Conservation (phyloP, 2,329 filamentous ascomycete genomes). For the Cytospora mali region DNA sequence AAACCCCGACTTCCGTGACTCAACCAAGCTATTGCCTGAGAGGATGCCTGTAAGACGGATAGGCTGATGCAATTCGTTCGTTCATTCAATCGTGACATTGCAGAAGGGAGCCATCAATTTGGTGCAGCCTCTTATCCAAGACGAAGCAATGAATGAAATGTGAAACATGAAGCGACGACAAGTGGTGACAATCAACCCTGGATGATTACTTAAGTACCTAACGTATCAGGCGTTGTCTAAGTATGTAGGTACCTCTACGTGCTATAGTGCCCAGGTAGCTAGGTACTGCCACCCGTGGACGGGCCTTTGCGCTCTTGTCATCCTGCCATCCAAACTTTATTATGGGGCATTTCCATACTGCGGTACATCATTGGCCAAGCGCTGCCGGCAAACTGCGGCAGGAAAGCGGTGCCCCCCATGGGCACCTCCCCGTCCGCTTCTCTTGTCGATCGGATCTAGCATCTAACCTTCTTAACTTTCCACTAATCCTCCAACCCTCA, state of each 20-base stretch:
- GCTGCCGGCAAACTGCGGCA: constrained; percentile 9
- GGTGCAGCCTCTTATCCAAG: no score
- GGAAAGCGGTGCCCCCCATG: constrained; percentile 11
- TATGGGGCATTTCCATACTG: background rate
- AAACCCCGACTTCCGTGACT: background rate
- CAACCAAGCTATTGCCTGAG: background rate
- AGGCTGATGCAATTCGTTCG: background rate
- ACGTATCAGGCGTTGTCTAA: no score
- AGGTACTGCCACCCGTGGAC: background rate
- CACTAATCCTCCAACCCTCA: background rate
- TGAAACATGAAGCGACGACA: no score
- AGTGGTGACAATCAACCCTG: no score
- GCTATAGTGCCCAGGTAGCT: background rate
- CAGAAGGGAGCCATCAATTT: no score
- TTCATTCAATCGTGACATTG: no score
- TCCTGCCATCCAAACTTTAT: constrained; percentile 17
- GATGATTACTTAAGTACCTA: no score
- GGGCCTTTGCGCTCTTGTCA: background rate
- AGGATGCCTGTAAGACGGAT: background rate
- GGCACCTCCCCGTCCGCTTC: constrained; percentile 5
- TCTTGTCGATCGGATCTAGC: constrained; percentile 15
- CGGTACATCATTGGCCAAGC: background rate
- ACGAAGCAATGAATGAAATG: no score
- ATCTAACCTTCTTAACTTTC: constrained; percentile 4
- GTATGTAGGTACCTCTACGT: background rate